Evolutionary conservation across 768 basidiomycete genomes (phyloP).

Genomic region (Pleurotus tuber-regium): DNA sequence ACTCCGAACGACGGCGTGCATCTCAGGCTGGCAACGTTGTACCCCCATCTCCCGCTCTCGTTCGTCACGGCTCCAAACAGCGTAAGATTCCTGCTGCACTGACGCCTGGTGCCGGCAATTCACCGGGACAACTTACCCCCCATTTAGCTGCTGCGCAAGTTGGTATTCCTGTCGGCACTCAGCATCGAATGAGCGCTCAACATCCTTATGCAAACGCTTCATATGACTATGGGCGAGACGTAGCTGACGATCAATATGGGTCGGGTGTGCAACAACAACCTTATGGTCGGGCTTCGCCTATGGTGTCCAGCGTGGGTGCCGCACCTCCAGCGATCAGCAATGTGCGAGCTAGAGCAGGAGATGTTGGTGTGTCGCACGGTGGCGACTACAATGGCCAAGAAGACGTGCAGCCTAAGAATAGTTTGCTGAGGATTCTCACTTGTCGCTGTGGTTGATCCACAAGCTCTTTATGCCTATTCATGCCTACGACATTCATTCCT

Average conservation of each 20-base stretch:
- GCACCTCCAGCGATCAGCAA: conserved; percentile 73
- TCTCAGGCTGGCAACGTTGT: conserved; percentile 57
- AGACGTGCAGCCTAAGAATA: conserved; percentile 42
- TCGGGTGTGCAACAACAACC: conserved; percentile 38
- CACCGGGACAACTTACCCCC: conserved; percentile 62
- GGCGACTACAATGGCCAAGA: conserved; percentile 58
- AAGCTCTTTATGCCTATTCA: conserved; percentile 18
- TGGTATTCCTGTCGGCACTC: conserved; percentile 63
- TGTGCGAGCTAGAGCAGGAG: conserved; percentile 68
- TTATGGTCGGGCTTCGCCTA: conserved; percentile 81
- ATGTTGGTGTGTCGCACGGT: conserved; percentile 62
- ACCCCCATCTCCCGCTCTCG: conserved; percentile 77
- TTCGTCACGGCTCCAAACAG: conserved; percentile 73
- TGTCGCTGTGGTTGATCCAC: conserved; percentile 67
- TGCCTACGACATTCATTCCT: conserved; percentile 20
- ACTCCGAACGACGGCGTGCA: conserved; percentile 59
- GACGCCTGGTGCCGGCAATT: conserved; percentile 46
- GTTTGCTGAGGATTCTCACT: conserved; percentile 67
- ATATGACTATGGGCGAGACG: conserved; percentile 52
- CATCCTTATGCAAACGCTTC: conserved; percentile 72
- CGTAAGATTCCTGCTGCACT: conserved; percentile 61
- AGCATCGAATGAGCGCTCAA: conserved; percentile 40
- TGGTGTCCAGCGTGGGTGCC: conserved; percentile 69
- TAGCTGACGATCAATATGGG: conserved; percentile 56
- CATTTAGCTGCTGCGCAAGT: conserved; percentile 73